phyloP scores from a whole-genome alignment of 345 rosid genomes.

The Geranium rotundifolium region DNA sequence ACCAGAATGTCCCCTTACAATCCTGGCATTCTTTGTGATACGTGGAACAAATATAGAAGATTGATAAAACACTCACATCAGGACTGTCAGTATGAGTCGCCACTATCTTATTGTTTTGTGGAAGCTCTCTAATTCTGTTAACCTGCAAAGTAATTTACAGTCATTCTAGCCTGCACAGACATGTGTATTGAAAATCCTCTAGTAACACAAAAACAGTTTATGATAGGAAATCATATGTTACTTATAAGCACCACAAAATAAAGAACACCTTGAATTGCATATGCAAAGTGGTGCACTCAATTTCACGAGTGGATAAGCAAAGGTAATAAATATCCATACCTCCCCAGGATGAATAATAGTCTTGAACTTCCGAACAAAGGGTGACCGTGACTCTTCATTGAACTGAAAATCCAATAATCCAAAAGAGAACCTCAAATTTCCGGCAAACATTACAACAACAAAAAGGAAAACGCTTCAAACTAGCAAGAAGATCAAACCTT shows the following conservation, averaged over 20 bases:
- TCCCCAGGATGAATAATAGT: slow-evolving; percentile 99
- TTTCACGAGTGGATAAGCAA: background rate
- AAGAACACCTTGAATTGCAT: background rate
- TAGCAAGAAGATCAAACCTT: slow-evolving; percentile 31
- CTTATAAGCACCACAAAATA: background rate
- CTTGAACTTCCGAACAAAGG: slow-evolving; percentile 96
- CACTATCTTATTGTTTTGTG: slow-evolving; percentile 79
- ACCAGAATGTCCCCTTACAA: background rate
- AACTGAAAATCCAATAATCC: slow-evolving; percentile 36
- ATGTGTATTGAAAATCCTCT: background rate
- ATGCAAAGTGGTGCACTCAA: background rate
- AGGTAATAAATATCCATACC: slow-evolving; percentile 27
- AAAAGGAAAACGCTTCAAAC: background rate
- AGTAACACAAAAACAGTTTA: background rate
- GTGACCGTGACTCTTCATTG: slow-evolving; percentile 98
- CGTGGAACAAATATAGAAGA: background rate
- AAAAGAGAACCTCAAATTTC: background rate
- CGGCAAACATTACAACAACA: background rate
- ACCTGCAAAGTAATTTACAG: slow-evolving; percentile 41
- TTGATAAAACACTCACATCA: slow-evolving; percentile 43
- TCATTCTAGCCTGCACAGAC: background rate
- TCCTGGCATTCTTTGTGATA: background rate
- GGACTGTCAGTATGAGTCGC: slow-evolving; percentile 99
- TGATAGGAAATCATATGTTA: background rate
- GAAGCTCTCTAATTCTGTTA: slow-evolving; percentile 96